These are phyloP conservation scores for Pseudopyricularia cyperi DNA, from an alignment of 2,329 filamentous ascomycete genomes.

Conservation along the genomic window DNA sequence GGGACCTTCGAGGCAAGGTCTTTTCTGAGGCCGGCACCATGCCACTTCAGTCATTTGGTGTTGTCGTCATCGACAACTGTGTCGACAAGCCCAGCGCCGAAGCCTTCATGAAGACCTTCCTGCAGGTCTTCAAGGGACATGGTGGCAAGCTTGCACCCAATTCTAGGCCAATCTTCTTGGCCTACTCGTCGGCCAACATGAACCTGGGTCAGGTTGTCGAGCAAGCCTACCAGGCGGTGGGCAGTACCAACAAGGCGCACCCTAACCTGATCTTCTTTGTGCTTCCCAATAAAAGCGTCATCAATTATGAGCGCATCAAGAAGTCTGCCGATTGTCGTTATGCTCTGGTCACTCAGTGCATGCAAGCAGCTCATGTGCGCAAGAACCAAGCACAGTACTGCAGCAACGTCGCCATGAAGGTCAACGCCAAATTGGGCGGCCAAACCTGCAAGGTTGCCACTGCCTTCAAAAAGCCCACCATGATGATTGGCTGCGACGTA, in stretches of 20 bases:
- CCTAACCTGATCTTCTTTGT: slow-evolving; percentile 75
- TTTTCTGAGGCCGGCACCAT: slow-evolving; percentile 53
- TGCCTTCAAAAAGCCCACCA: slow-evolving; percentile 44
- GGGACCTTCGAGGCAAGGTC: slow-evolving; percentile 75
- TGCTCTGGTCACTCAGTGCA: slow-evolving; percentile 70
- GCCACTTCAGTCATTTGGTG: slow-evolving; percentile 60
- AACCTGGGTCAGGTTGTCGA: slow-evolving; percentile 35
- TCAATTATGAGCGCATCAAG: slow-evolving; percentile 76
- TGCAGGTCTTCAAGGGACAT: slow-evolving; percentile 31
- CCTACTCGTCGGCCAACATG: slow-evolving; percentile 14
- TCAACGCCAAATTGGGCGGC: slow-evolving; percentile 91
- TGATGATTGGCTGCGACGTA: slow-evolving; percentile 85
- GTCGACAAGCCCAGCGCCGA: slow-evolving; percentile 40
- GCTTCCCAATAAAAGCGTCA: slow-evolving; percentile 55
- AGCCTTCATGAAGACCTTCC: slow-evolving; percentile 45
- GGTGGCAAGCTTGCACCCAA: slow-evolving; percentile 31
- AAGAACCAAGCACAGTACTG: slow-evolving; percentile 71
- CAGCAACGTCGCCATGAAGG: slow-evolving; percentile 91
- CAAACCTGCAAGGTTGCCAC: slow-evolving; percentile 38
- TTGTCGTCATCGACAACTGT: slow-evolving; percentile 51
- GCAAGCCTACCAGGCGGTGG: slow-evolving; percentile 40
- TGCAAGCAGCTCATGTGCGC: slow-evolving; percentile 57
- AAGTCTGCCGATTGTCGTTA: slow-evolving; percentile 76
- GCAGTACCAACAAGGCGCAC: slow-evolving; percentile 35
- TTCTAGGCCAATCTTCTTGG: slow-evolving; percentile 13